Evolutionary conservation across 2,329 filamentous ascomycete genomes (phyloP), one percentile per base, ranked within the genome.

Genomic region (Xylariaceae sp.): DNA sequence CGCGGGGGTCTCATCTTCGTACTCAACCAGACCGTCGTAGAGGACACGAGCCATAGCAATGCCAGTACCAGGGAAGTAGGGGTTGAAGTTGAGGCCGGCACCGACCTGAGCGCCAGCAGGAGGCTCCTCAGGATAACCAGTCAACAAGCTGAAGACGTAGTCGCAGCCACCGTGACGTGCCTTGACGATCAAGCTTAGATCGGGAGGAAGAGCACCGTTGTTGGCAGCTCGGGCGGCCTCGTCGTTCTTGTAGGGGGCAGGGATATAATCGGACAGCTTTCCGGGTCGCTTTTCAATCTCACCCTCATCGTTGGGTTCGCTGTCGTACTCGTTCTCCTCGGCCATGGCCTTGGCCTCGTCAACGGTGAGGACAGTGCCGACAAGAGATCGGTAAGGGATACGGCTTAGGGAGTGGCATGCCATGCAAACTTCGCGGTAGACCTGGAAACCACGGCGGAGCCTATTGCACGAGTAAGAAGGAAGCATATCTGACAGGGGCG

Each of bases 31-130:
- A 64, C 92, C 95, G 69, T 99, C 95, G 80, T 96, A 99, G 60
- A 99, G 87, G 61, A 98, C 95, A 87, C 95, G 94, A 70, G 89
- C 94, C 95, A 99, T 99, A 72, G 91, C 95, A 76, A 99, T 99
- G 75, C 94, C 94, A 69, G 95, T 98, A 74, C 95, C 95, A 56
- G 95, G 95, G 88, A 99, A 99, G 85, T 97, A 99, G 60, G 95
- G 95, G 87, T 99, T 99, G 87, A 99, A 99, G 88, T 98, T 97
- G 79, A 99, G 88, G 73, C 95, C 95, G 61, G 88, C 87, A 70
- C 87, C 88, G 59, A 99, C 89, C 70, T 85, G 81, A 62, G 91
- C 92, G 75, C 95, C 95, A 48, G 95, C 91, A 51, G 95, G 95
- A 59, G 92, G 85, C 80, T 99, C 95, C 68, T 99, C 95, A 60